A percentile compares a stretch with the other conserved stretches of the same genome.
Evolutionary conservation across 106 monocot species (phyloP).

Genomic region (Dendrobium officinale): DNA sequence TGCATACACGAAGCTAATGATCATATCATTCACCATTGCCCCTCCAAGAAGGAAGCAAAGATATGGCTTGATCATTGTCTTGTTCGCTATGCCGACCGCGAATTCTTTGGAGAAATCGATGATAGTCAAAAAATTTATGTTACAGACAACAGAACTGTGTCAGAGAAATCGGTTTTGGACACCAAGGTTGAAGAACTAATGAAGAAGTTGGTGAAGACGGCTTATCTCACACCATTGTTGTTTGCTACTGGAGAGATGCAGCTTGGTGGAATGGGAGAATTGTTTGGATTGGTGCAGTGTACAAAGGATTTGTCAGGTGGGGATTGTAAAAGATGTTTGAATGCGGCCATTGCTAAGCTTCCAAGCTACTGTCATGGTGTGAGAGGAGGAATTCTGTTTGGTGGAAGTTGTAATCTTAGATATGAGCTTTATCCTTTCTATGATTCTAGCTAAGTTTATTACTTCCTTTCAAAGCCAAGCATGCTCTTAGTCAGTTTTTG

Average conservation of each 20-base stretch:
- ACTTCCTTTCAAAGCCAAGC: too few species aligned
- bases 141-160: neutral
- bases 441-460: conserved; percentile 4
- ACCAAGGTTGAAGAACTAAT: conserved; percentile 20
- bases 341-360: conserved; percentile 19
- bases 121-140: neutral
- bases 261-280: neutral
- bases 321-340: conserved; percentile 30
- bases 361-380: conserved; percentile 23
- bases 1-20: conserved; percentile 23
- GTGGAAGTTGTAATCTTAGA: conserved; percentile 40
- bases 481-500: too few species aligned
- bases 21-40: conserved; percentile 12
- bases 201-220: conserved; percentile 11
- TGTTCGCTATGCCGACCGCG: conserved; percentile 1
- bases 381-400: conserved; percentile 38
- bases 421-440: conserved; percentile 44
- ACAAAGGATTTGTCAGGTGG: conserved; percentile 24
- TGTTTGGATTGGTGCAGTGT: conserved; percentile 48
- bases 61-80: conserved; percentile 37
- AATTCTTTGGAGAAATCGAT: conserved; percentile 39
- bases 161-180: neutral
- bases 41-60: conserved; percentile 15
- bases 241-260: conserved; percentile 19
- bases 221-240: conserved; percentile 7